phyloP scores from a whole-genome alignment of 805 yeast genomes.

The Ascoidea rubescens region DNA sequence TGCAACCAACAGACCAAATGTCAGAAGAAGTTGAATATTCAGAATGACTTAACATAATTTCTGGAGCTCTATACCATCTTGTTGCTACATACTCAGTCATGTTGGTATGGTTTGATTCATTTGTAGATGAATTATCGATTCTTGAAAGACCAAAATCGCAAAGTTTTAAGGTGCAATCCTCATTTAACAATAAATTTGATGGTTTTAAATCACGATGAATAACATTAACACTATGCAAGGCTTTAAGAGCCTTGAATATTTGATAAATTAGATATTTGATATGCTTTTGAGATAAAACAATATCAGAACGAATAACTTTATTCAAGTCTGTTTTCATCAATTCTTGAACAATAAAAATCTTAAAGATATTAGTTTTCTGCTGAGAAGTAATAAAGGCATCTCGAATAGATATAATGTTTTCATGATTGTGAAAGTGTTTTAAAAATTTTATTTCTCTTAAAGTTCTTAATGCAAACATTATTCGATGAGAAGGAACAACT shows the following conservation, averaged over 20 bases:
- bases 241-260: conserved; percentile 90
- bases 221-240: conserved; percentile 91
- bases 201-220: conserved; percentile 96
- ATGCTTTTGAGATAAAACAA: background rate
- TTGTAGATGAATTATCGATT: conserved; percentile 21
- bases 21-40: conserved; percentile 98
- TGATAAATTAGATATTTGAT: conserved; percentile 23
- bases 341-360: conserved; percentile 1
- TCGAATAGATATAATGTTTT: background rate
- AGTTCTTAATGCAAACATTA: background rate
- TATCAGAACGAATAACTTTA: background rate
- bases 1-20: conserved; percentile 96
- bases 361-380: too few species aligned
- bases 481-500: background rate
- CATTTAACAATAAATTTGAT: conserved; percentile 81
- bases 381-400: background rate
- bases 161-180: conserved; percentile 80
- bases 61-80: conserved; percentile 97
- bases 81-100: conserved; percentile 98
- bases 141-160: conserved; percentile 93
- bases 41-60: conserved; percentile 84
- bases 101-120: background rate
- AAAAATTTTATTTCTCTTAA: background rate
- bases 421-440: background rate
- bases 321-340: conserved; percentile 1